Percentiles rank a stretch among this genome's conserved stretches.
These are phyloP conservation scores for Fraxinus velutina DNA, from an alignment of 305 asterid genomes.

Conservation along the genomic window DNA sequence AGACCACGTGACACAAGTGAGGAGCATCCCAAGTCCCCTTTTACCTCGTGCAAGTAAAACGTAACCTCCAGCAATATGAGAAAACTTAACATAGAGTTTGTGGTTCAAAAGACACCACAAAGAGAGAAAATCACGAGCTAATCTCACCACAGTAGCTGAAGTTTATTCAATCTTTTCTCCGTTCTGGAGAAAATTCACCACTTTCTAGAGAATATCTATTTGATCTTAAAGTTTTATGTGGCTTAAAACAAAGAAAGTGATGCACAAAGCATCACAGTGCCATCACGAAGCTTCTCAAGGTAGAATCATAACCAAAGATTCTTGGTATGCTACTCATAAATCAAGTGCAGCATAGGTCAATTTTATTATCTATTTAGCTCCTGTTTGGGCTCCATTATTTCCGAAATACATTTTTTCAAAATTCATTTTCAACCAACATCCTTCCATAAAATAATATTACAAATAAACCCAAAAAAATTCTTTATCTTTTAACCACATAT, in stretches of 20 bases:
- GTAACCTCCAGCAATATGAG: neutral
- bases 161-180: neutral
- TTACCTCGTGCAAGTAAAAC: neutral
- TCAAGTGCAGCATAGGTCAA: neutral
- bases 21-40: neutral
- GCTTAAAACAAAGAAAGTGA: neutral
- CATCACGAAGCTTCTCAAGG: neutral
- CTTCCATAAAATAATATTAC: no score
- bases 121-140: neutral
- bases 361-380: neutral
- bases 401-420: no score
- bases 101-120: neutral
- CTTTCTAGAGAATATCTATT: neutral
- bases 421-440: no score
- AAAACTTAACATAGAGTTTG: neutral
- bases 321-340: neutral
- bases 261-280: neutral
- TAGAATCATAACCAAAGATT: neutral
- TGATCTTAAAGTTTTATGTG: neutral
- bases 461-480: no score
- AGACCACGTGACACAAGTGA: neutral
- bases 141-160: neutral
- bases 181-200: neutral
- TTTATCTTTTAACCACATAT: no score
- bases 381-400: no score